Evolutionary conservation across 2,329 filamentous ascomycete species (phyloP).

Genomic region (Cercospora zeae-maydis): DNA sequence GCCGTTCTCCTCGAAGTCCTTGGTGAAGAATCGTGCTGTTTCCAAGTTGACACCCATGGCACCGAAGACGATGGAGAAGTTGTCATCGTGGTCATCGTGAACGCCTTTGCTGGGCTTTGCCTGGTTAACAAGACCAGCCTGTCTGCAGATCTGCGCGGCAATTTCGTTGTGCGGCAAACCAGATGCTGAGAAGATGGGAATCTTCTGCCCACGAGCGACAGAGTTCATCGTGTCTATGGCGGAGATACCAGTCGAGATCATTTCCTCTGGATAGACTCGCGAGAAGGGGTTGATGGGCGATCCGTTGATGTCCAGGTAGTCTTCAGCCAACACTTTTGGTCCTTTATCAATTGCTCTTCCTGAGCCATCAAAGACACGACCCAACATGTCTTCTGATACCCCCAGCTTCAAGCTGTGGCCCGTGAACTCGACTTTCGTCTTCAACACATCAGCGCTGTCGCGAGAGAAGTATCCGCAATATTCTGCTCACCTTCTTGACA

Average conservation of each 20-base stretch:
- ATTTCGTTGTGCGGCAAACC: slow-evolving; percentile 99
- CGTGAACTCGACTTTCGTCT: slow-evolving; percentile 97
- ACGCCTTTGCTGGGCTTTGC: slow-evolving; percentile 72
- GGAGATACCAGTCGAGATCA: slow-evolving; percentile 99
- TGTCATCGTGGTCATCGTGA: slow-evolving; percentile 95
- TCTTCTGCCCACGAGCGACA: slow-evolving; percentile 98
- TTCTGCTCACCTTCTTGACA: slow-evolving; percentile 74
- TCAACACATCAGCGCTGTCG: slow-evolving; percentile 16
- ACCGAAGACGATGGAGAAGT: slow-evolving; percentile 99
- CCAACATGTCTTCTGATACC: slow-evolving; percentile 99
- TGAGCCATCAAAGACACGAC: slow-evolving; percentile 97
- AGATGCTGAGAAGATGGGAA: slow-evolving; percentile 96
- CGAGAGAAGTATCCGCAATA: neutral
- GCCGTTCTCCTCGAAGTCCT: slow-evolving; percentile 98
- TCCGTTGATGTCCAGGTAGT: slow-evolving; percentile 98
- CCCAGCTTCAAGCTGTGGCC: slow-evolving; percentile 97
- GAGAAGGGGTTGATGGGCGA: slow-evolving; percentile 98
- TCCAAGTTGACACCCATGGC: slow-evolving; percentile 99
- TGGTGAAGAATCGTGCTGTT: slow-evolving; percentile 95
- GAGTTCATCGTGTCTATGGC: slow-evolving; percentile 93
- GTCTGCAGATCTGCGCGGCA: slow-evolving; percentile 96
- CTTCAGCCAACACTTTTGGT: slow-evolving; percentile 94
- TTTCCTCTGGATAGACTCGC: slow-evolving; percentile 97
- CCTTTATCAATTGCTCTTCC: slow-evolving; percentile 98
- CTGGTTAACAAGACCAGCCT: slow-evolving; percentile 74